Evolutionary conservation across 164 flowering plant genomes (phyloP).

Genomic region (Aristolochia californica): DNA sequence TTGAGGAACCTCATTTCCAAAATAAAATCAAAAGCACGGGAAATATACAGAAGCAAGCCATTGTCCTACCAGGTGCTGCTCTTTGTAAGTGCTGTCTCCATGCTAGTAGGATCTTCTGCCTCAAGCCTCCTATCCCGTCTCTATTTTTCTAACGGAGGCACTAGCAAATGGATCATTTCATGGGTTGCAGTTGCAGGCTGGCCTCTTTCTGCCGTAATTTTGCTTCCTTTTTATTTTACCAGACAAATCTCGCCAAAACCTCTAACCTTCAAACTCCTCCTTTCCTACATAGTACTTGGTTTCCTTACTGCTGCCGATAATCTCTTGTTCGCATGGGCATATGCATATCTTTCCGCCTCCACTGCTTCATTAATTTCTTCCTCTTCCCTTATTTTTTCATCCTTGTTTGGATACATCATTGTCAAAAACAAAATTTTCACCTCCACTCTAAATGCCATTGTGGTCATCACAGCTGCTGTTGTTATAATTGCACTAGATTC

Average conservation of each 20-base stretch:
- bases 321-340: conserved; percentile 84
- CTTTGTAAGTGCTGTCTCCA: conserved; percentile 43
- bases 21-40: conserved; percentile 17
- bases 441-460: conserved; percentile 51
- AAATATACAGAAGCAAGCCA: conserved; percentile 45
- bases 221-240: conserved; percentile 48
- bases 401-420: conserved; percentile 57
- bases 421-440: conserved; percentile 60
- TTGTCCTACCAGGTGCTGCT: conserved; percentile 67
- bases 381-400: conserved; percentile 67
- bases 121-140: conserved; percentile 77
- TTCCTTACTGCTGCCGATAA: conserved; percentile 85
- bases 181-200: conserved; percentile 96
- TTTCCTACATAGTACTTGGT: conserved; percentile 57
- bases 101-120: conserved; percentile 91
- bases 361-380: conserved; percentile 82
- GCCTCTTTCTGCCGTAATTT: conserved; percentile 57
- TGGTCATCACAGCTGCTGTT: conserved; percentile 70
- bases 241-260: conserved; percentile 42
- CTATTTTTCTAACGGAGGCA: conserved; percentile 70
- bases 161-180: conserved; percentile 89
- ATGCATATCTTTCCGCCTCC: conserved; percentile 87
- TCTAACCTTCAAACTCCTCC: conserved; percentile 34
- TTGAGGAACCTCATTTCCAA: conserved; percentile 18
- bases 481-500: conserved; percentile 79